Base-by-base conservation (phyloP, 2,329 filamentous ascomycete genomes). In the Paecilomyces sp. region DNA sequence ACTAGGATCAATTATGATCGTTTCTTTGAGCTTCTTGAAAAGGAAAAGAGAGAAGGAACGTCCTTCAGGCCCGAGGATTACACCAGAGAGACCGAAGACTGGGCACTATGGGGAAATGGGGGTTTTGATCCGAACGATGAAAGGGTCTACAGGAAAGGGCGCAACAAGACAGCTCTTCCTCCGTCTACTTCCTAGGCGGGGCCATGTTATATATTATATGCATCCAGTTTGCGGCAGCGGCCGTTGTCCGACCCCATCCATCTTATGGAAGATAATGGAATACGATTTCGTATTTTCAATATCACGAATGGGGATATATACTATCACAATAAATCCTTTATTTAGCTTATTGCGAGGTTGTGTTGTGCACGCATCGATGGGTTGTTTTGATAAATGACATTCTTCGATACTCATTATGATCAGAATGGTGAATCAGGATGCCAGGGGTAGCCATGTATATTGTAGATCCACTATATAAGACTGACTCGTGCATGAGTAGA, bases 31-130 rank as follows among this genome's bases (percentile, higher is more conserved):
- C 82, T 94, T 62, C 81, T 95, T 9, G 90, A 96, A 74, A 84
- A 86, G 71, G 74, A 77, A 58, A 73, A 76, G 60, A 64, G 64
- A 5, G 69, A 74, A 15, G 84, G 89, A 34, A 84, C 83, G 18
- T 83, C 90, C 12, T 97, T 95, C 80, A 82, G 79, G 8, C 92
- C 93, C 0, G 91, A 96, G 76, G 92, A 97, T 71, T 97, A 97
- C 76, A 90, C 96, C 80, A 90, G 88, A 3, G 82, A 89, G 65
- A 97, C 92, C 41, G 90, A 92, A 0, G 91, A 96, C 71, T 97
- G 93, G 94, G 93, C 93, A 9, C 85, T 88, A 18, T 97, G 92
- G 91, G 94, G 93, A 0, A 90, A 92, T 65, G 93, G 93, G 1
- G 94, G 93, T 0, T 97, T 97, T 72, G 91, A 97, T 77, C 93